Percentiles rank a stretch among this genome's conserved stretches.
phyloP scores from a whole-genome alignment of 345 rosid species.

The Hypericum androsaemum region DNA sequence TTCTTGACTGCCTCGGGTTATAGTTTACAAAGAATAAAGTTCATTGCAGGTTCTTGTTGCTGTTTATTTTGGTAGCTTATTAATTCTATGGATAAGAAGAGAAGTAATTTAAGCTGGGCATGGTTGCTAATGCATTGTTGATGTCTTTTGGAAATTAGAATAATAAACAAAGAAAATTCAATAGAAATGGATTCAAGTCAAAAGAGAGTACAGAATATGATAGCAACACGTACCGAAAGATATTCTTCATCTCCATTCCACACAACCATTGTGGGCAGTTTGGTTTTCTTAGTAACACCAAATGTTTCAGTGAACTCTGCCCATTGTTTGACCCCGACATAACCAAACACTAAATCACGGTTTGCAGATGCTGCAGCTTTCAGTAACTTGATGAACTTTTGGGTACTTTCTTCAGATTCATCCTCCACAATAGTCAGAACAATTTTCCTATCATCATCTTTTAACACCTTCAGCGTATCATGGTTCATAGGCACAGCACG shows the following conservation, averaged over 20 bases:
- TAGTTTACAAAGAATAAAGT: too few relatives aligned
- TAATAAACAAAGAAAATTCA: not conserved
- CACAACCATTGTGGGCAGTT: conserved; percentile 70
- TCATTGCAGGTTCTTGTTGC: too few relatives aligned
- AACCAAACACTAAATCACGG: conserved; percentile 75
- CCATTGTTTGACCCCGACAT: conserved; percentile 71
- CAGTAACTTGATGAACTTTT: conserved; percentile 45
- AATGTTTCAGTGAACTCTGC: conserved; percentile 73
- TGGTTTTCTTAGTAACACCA: conserved; percentile 36
- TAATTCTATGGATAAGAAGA: too few relatives aligned
- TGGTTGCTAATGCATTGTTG: too few relatives aligned
- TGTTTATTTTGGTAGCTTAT: too few relatives aligned
- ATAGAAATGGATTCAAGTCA: not conserved
- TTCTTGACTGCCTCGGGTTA: too few relatives aligned
- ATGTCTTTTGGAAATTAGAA: too few relatives aligned
- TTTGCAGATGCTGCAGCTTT: conserved; percentile 94
- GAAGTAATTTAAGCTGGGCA: too few relatives aligned
- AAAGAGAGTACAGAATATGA: not conserved
- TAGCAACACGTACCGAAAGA: conserved; percentile 39
- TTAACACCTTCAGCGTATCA: conserved; percentile 63
- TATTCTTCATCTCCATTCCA: conserved; percentile 84
- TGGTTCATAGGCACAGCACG: conserved; percentile 58
- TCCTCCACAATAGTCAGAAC: conserved; percentile 67
- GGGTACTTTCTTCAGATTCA: conserved; percentile 54
- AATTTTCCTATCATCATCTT: conserved; percentile 75